A percentile compares a stretch with the other conserved stretches of the same genome.
Evolutionary conservation across 371 early-diverging fungal genomes (phyloP).

Genomic region (Mortierella sp.): DNA sequence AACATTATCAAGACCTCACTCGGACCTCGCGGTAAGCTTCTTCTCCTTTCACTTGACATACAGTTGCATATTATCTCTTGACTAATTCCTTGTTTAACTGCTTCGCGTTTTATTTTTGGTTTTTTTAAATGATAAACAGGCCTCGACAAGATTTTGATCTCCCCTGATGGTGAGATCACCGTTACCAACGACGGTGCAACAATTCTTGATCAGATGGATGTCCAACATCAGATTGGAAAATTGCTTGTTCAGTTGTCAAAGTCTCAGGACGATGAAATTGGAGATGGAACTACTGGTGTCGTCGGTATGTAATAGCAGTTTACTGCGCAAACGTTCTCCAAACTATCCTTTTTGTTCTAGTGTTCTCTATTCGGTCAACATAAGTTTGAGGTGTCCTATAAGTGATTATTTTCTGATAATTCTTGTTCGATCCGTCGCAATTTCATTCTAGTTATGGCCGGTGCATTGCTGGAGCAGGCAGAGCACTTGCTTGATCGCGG

Average conservation of each 20-base stretch:
- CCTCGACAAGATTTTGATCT: slow-evolving; percentile 99
- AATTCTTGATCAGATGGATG: slow-evolving; percentile 98
- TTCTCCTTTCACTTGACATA: neutral
- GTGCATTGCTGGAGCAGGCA: slow-evolving; percentile 98
- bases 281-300: slow-evolving; percentile 99
- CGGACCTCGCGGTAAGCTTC: slow-evolving; percentile 94
- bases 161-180: slow-evolving; percentile 99
- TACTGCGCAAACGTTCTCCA: neutral
- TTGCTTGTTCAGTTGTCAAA: slow-evolving; percentile 98
- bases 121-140: slow-evolving; percentile 62
- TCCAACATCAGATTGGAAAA: slow-evolving; percentile 99
- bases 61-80: neutral
- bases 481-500: slow-evolving; percentile 96
- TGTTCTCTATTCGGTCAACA: neutral
- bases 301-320: slow-evolving; percentile 77
- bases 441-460: slow-evolving; percentile 89
- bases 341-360: neutral
- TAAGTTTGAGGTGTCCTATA: neutral
- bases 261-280: slow-evolving; percentile 99
- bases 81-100: neutral
- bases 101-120: neutral
- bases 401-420: neutral
- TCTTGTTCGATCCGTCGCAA: neutral
- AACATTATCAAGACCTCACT: slow-evolving; percentile 97
- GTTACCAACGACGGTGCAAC: slow-evolving; percentile 99